Evolutionary conservation across 2,329 filamentous ascomycete genomes (phyloP).

Genomic region (Teratosphaeria destructans): DNA sequence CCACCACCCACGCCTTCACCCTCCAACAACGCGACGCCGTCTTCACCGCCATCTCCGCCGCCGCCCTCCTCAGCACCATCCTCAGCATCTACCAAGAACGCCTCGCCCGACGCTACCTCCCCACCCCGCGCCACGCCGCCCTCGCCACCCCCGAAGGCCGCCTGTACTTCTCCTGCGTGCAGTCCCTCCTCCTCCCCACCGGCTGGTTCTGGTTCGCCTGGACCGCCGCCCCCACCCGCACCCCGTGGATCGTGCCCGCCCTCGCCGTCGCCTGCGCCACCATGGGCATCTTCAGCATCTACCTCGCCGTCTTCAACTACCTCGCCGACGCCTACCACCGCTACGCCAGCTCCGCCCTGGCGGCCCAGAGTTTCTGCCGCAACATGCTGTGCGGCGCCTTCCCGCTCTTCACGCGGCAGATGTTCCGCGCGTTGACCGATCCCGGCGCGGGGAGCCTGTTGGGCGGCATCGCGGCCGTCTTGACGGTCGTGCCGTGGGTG

Average conservation of each 20-base stretch:
- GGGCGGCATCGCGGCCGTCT: slow-evolving; percentile 54
- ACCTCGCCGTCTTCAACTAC: slow-evolving; percentile 86
- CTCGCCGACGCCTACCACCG: slow-evolving; percentile 77
- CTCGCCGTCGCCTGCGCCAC: slow-evolving; percentile 64
- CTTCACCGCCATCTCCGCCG: slow-evolving; percentile 63
- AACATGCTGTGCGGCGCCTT: slow-evolving; percentile 77
- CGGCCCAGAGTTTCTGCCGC: slow-evolving; percentile 75
- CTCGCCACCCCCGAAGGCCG: slow-evolving; percentile 57
- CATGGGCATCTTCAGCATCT: slow-evolving; percentile 78
- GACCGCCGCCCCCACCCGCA: slow-evolving; percentile 45
- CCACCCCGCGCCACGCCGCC: slow-evolving; percentile 26
- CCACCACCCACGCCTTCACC: slow-evolving; percentile 55
- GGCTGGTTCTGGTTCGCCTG: slow-evolving; percentile 77
- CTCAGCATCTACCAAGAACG: slow-evolving; percentile 42
- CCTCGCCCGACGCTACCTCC: slow-evolving; percentile 10
- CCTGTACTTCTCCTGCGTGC: slow-evolving; percentile 73
- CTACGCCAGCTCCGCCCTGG: slow-evolving; percentile 76
- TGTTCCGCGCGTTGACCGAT: slow-evolving; percentile 65
- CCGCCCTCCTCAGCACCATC: slow-evolving; percentile 53
- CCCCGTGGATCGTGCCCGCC: slow-evolving; percentile 63
- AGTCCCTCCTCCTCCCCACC: slow-evolving; percentile 62
- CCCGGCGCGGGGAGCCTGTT: slow-evolving; percentile 62
- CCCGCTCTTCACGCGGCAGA: slow-evolving; percentile 60
- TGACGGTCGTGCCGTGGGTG: slow-evolving; percentile 82
- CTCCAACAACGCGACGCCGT: slow-evolving; percentile 58